Base-by-base conservation (phyloP, 2,329 filamentous ascomycete genomes). In the Aspergillus brunneoviolaceus region DNA sequence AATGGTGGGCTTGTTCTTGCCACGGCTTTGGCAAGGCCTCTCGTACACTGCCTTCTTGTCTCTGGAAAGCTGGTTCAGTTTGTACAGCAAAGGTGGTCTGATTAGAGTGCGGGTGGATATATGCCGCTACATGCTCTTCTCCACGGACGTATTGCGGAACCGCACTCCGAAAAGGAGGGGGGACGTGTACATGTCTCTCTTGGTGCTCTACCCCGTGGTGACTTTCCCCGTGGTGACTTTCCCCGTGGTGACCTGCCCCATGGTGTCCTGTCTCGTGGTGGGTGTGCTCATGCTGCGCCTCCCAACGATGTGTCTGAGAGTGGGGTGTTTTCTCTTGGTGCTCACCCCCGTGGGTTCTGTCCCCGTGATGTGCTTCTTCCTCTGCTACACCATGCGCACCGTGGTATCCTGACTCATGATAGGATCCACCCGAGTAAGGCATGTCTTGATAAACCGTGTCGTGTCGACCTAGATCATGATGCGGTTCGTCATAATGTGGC, bases 91-190 rank as follows among this genome's bases (percentile, higher is more conserved):
- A 51, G 10, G 68, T 63, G 21, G 63, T 60, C 19, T 61, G 57
- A 55, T 64, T 51, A 10, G 63, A 53, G 35, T 63, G 52, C 33
- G 65, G 60, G 6, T 67, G 66, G 53, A 70, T 70, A 62, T 68
- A 77, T 19, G 72, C 66, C 33, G 73, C 73, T 12, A 76, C 64
- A 54, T 79, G 71, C 62, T 80, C 77, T 67, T 80, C 78, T 33
- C 78, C 78, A 45, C 72, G 73, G 19, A 80, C 78, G 66, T 79
- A 80, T 57, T 77, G 75, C 19, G 79, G 78, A 6, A 80, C 78
- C 48, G 67, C 70, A 56, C 76, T 79, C 27, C 72, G 51, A 5
- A 74, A 51, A 29, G 69, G 70, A 19, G 63, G 59, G 39, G 55
- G 49, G 5, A 52, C 48, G 48, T 29, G 31, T 12, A 11, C 42